These are phyloP conservation scores for Lagenaria siceraria DNA, from an alignment of 306 rosid genomes.

Conservation along the genomic window DNA sequence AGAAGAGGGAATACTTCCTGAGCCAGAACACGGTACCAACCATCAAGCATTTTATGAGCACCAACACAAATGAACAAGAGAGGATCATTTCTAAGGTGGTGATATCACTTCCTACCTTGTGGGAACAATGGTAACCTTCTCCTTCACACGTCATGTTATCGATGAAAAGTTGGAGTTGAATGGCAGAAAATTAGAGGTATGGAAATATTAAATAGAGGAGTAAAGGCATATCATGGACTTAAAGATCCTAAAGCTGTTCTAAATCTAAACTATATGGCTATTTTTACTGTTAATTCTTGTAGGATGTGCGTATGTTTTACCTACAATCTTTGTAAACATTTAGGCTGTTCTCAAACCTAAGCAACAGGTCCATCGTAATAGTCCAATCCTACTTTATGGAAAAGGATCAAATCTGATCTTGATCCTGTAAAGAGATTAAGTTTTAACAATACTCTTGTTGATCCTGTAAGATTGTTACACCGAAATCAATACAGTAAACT, in stretches of 20 bases:
- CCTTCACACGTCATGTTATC: neutral
- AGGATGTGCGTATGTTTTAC: neutral
- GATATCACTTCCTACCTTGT: neutral
- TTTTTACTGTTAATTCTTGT: neutral
- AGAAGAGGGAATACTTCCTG: neutral
- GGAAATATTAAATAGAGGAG: neutral
- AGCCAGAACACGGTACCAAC: neutral
- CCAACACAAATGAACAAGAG: neutral
- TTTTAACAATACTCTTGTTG: neutral
- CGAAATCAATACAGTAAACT: neutral
- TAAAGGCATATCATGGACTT: neutral
- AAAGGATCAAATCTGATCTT: neutral
- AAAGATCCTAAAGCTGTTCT: neutral
- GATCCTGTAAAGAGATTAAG: neutral
- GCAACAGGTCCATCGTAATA: neutral
- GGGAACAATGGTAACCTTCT: neutral
- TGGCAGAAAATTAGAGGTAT: neutral
- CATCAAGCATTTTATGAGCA: neutral
- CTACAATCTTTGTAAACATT: neutral
- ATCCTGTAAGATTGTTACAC: neutral
- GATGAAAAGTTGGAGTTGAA: neutral
- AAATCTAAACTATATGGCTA: neutral
- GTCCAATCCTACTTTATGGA: neutral
- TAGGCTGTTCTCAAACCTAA: neutral
- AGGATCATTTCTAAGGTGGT: neutral